These are phyloP conservation scores for Acacia confusa DNA, from an alignment of 306 rosid genomes.

Conservation along the genomic window DNA sequence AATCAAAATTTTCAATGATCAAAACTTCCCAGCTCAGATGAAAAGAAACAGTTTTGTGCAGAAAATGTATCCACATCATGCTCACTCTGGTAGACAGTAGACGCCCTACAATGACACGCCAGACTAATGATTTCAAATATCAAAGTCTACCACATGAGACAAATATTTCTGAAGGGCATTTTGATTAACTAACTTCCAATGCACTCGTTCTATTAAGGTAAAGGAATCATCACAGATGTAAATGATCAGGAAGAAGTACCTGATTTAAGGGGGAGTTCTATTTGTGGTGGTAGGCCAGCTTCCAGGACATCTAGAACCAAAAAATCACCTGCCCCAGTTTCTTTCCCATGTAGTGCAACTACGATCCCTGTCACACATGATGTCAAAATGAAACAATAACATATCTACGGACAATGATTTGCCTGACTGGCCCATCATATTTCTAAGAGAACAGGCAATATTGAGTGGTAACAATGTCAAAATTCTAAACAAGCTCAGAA, in stretches of 20 bases:
- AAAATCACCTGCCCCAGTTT: slow-evolving; percentile 70
- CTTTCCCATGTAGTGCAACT: slow-evolving; percentile 82
- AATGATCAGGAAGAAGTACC: slow-evolving; percentile 43
- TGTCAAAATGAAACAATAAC: slow-evolving; percentile 32
- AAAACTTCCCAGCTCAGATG: slow-evolving; percentile 1
- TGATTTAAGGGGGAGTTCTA: slow-evolving; percentile 64
- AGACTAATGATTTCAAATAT: background rate
- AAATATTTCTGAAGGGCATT: background rate
- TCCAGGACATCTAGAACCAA: slow-evolving; percentile 80
- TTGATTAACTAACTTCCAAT: background rate
- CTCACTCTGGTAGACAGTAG: background rate
- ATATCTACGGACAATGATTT: slow-evolving; percentile 8
- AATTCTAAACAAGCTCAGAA: slow-evolving; percentile 23
- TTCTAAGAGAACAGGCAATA: slow-evolving; percentile 15
- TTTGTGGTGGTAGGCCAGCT: slow-evolving; percentile 93
- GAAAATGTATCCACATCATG: slow-evolving; percentile 28
- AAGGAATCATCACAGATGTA: slow-evolving; percentile 24
- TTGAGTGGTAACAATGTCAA: slow-evolving; percentile 3
- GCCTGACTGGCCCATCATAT: slow-evolving; percentile 5
- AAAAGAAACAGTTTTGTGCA: slow-evolving; percentile 19
- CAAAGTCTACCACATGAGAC: slow-evolving; percentile 7
- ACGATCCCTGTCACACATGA: slow-evolving; percentile 59
- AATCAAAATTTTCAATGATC: slow-evolving; percentile 15
- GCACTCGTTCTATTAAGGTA: slow-evolving; percentile 18
- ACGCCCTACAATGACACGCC: background rate